Percentiles rank a stretch among this genome's conserved stretches.
Conservation (phyloP, 163 green algal species). For the Scenedesmus sp. region DNA sequence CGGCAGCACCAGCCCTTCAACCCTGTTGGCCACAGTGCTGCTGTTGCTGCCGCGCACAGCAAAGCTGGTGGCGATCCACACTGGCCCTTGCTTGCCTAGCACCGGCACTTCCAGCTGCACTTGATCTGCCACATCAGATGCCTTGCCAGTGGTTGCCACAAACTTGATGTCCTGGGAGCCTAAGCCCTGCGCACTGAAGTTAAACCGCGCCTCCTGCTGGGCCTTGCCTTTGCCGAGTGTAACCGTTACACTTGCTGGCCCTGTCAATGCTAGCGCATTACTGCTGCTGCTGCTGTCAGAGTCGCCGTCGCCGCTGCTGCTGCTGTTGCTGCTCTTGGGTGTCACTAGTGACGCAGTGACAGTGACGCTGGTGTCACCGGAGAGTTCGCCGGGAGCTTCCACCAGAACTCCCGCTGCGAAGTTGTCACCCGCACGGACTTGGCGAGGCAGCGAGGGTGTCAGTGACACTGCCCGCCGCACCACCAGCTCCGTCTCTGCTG, state of each 20-base stretch:
- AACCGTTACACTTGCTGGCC: background rate
- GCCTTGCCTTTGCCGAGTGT: background rate
- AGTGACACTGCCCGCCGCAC: conserved; percentile 72
- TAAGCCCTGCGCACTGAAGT: conserved; percentile 53
- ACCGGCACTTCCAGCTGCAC: conserved; percentile 55
- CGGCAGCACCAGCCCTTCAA: conserved; percentile 70
- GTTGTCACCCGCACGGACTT: conserved; percentile 65
- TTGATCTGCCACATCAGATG: conserved; percentile 29
- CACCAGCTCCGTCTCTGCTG: conserved; percentile 59
- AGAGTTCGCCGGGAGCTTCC: conserved; percentile 9
- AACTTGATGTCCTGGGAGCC: conserved; percentile 56
- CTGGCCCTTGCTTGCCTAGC: conserved; percentile 55
- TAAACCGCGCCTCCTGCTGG: conserved; percentile 65
- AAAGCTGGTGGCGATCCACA: conserved; percentile 66
- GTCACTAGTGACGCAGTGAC: conserved; percentile 36
- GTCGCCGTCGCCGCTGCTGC: background rate
- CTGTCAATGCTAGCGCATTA: background rate
- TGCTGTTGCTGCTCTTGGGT: background rate
- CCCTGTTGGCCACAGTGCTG: conserved; percentile 18
- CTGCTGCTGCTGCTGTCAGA: background rate
- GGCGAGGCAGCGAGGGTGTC: conserved; percentile 64
- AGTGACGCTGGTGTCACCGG: conserved; percentile 1
- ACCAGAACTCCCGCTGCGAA: conserved; percentile 70
- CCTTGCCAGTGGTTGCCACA: background rate
- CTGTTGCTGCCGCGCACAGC: conserved; percentile 48